A percentile compares a stretch with the other conserved stretches of the same genome.
phyloP scores from a whole-genome alignment of 495 filamentous ascomycete species.

The Lasiosphaeria miniovina region DNA sequence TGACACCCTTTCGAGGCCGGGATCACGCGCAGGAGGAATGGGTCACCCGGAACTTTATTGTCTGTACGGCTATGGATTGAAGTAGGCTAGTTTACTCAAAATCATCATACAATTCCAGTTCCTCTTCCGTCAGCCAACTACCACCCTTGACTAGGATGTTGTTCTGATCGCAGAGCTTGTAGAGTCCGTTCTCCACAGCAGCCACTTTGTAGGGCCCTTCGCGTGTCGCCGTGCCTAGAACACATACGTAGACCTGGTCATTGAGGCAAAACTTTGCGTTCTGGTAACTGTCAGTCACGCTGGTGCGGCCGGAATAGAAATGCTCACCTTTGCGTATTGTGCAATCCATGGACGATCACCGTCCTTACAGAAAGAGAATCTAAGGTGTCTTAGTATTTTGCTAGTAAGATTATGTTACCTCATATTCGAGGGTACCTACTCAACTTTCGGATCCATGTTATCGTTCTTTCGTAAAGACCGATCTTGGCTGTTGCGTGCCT shows the following conservation, averaged over 20 bases:
- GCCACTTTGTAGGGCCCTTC: slow-evolving; percentile 4
- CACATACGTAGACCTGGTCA: neutral
- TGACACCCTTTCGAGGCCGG: neutral
- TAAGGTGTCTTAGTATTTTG: slow-evolving; percentile 2
- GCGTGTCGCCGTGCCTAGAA: neutral
- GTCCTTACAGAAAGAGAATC: slow-evolving; percentile 4
- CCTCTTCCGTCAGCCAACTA: neutral
- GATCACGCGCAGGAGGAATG: neutral
- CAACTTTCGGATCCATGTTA: neutral
- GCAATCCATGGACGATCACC: slow-evolving; percentile 1
- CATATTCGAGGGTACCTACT: neutral
- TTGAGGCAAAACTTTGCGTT: slow-evolving; percentile 1
- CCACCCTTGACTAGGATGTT: neutral
- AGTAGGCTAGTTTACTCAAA: slow-evolving; percentile 3
- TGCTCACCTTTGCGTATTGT: neutral
- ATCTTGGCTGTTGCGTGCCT: neutral
- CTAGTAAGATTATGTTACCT: neutral
- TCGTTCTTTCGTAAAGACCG: neutral
- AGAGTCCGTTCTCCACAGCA: slow-evolving; percentile 2
- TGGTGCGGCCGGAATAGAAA: neutral
- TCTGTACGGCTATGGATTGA: slow-evolving; percentile 2
- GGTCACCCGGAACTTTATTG: neutral
- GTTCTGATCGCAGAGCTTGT: slow-evolving; percentile 5
- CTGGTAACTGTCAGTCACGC: neutral
- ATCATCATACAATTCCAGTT: slow-evolving; percentile 1